Evolutionary conservation across 176 grass and related monocot genomes (phyloP), one percentile per base, ranked within the genome.

Genomic region (Microstegium vimineum): DNA sequence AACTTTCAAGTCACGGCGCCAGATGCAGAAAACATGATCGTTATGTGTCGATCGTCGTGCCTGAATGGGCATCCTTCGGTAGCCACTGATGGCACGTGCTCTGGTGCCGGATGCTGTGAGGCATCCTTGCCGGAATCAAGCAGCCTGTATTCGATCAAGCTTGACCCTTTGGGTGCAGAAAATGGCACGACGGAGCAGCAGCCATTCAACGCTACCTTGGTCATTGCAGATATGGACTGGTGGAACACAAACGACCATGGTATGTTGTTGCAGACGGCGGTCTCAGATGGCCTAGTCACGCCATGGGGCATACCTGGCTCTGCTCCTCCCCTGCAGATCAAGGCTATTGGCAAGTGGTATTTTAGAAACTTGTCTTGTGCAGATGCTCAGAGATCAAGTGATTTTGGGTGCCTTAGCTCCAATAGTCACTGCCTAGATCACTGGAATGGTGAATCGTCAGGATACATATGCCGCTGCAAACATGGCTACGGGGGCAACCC

Each of bases 401-500:
- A 38, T 30, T 83, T 27, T 75, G 84, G 59, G 56, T 90, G 84
- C 14, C 79, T 35, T 38, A 69, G 80, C 68, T 60, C 49, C 25
- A 87, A 84, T 33, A 84, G 84, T 51, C 84, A 76, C 74, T 87
- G 54, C 69, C 49, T 36, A n/a, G 84, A 85, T 77, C 54, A 40
- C 62, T 75, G 45, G 28, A 74, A 37, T 31, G 83, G 35, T 12
- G 27, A 47, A 23, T 67, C 81, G 28, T 57, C 18, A 7, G 84
- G 84, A 41, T 75, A 87, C 45, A 72, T 66, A 63, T 87, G 74
- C 84, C 40, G 47, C 31, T 87, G 89, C 56, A 32, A 3, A 12
- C 1, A 59, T 0, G 89, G 89, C 36, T 87, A 78, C 38, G 63
- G 71, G 33, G 89, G 89, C 30, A 87, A 87, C 64, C 84, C 84